phyloP scores from a whole-genome alignment of 371 early-diverging fungal genomes.

The Haplosporangium sp. region DNA sequence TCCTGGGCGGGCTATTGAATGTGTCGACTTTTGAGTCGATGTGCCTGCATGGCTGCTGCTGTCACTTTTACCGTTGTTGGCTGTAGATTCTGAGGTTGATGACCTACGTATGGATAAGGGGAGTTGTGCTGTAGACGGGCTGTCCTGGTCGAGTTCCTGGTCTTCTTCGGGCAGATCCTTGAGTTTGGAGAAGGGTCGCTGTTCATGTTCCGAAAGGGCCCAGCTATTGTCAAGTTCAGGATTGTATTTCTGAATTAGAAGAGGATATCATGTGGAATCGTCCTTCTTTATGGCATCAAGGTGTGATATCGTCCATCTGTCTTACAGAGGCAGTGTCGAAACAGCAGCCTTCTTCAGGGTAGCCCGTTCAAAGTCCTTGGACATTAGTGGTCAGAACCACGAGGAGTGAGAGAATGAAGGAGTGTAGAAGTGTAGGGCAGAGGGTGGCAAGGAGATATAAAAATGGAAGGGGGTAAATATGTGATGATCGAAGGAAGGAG shows the following conservation, averaged over 20 bases:
- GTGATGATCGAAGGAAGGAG: background rate
- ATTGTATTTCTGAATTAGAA: too few species aligned
- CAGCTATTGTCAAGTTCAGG: constrained; percentile 11
- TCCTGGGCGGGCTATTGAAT: background rate
- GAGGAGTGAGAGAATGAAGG: background rate
- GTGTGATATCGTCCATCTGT: too few species aligned
- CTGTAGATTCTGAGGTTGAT: background rate
- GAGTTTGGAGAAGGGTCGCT: background rate
- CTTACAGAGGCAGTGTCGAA: constrained; percentile 46
- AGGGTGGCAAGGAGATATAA: background rate
- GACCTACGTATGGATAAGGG: background rate
- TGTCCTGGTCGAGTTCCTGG: background rate
- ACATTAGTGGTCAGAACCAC: background rate
- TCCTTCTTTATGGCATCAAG: too few species aligned
- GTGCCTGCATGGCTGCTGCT: background rate
- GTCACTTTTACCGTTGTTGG: background rate
- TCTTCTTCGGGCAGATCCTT: constrained; percentile 8
- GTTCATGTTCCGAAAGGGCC: constrained; percentile 22
- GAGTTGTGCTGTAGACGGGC: background rate
- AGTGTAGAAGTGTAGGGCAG: background rate
- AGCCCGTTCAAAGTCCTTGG: constrained; percentile 48
- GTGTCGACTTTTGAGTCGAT: background rate
- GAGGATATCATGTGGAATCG: too few species aligned
- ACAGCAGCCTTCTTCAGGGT: constrained; percentile 51
- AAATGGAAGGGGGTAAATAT: background rate